These are phyloP conservation scores for Candida manassasensis DNA, from an alignment of 805 yeast species.

Conservation along the genomic window DNA sequence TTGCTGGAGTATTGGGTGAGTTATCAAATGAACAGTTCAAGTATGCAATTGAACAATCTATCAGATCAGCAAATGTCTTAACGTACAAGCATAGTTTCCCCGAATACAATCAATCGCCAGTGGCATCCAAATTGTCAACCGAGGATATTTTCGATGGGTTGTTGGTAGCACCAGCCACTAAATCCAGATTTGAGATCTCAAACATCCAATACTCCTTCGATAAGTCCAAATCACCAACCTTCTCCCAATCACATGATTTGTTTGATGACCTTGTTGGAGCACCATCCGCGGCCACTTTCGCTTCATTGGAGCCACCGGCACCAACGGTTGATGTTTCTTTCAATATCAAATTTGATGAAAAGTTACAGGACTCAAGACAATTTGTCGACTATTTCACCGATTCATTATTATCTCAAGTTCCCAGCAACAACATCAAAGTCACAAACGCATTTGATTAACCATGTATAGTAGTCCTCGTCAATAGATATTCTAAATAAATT, in stretches of 20 bases:
- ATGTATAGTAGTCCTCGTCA: constrained; percentile 2
- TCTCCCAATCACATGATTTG: constrained; percentile 9
- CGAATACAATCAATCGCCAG: constrained; percentile 30
- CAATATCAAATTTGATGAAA: constrained; percentile 28
- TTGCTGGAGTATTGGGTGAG: constrained; percentile 8
- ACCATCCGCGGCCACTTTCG: constrained; percentile 4
- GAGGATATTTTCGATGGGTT: constrained; percentile 37
- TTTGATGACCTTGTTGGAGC: constrained; percentile 36
- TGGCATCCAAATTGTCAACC: constrained; percentile 13
- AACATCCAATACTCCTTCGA: constrained; percentile 22
- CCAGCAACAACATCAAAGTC: constrained; percentile 13
- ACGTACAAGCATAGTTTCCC: constrained; percentile 35
- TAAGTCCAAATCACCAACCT: constrained; percentile 2
- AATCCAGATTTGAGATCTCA: constrained; percentile 31
- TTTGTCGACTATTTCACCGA: constrained; percentile 33
- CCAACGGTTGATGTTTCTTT: constrained; percentile 26
- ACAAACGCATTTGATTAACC: constrained; percentile 1
- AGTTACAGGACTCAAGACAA: constrained; percentile 30
- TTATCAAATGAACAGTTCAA: constrained; percentile 23
- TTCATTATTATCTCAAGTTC: constrained; percentile 28
- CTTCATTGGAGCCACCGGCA: constrained; percentile 6
- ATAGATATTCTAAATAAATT: too few relatives aligned
- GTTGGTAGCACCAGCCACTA: constrained; percentile 30
- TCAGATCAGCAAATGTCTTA: constrained; percentile 24
- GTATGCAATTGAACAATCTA: constrained; percentile 26